These are phyloP conservation scores for Raphanus raphanistrum DNA, from an alignment of 345 rosid genomes.

Conservation along the genomic window DNA sequence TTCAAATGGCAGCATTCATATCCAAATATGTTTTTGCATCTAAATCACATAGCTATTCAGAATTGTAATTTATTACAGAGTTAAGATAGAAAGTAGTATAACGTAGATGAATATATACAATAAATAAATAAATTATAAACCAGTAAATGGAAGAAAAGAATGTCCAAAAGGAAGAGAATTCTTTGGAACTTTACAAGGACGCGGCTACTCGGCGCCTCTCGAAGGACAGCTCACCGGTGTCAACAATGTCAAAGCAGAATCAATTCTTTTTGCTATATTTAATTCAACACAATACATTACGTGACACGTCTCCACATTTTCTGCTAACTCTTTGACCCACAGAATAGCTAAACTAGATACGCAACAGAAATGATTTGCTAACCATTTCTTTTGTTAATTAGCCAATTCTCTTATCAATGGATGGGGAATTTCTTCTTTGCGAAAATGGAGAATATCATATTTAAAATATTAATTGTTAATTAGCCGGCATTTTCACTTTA, in stretches of 20 bases:
- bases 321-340: constrained; percentile 11
- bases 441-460: neutral
- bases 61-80: neutral
- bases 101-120: neutral
- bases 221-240: constrained; percentile 27
- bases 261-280: constrained; percentile 3
- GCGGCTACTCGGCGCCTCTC: constrained; percentile 39
- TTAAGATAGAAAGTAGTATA: neutral
- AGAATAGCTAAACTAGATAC: constrained; percentile 17
- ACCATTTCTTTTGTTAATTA: neutral
- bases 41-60: neutral
- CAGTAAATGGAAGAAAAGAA: neutral
- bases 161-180: constrained; percentile 4
- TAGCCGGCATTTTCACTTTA: neutral
- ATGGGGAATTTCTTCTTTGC: neutral
- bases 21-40: neutral
- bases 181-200: constrained; percentile 27
- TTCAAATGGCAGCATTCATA: neutral
- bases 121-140: neutral
- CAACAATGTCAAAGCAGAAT: constrained; percentile 35
- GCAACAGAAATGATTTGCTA: constrained; percentile 7
- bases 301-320: constrained; percentile 21
- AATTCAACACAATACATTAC: neutral
- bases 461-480: neutral
- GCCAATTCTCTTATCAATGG: constrained; percentile 7